Evolutionary conservation across 306 rosid species (phyloP).

Genomic region (Clitoria ternatea): DNA sequence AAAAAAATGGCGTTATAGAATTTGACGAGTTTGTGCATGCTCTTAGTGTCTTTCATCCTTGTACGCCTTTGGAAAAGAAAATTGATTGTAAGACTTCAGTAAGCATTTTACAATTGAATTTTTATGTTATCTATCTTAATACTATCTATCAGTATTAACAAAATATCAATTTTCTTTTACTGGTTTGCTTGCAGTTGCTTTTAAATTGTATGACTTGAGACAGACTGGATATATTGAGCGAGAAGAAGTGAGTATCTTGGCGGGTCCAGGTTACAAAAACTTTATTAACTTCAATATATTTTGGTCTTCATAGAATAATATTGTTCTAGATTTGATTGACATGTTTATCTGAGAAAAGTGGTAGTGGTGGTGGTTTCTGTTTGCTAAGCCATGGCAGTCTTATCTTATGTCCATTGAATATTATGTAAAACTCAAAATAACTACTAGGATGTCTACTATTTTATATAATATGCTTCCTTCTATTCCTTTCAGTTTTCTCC

Average conservation of each 20-base stretch:
- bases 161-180: slow-evolving; percentile 1
- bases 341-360: neutral
- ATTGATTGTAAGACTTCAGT: slow-evolving; percentile 52
- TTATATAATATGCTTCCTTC: neutral
- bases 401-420: neutral
- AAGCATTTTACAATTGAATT: slow-evolving; percentile 12
- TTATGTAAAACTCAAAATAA: slow-evolving; percentile 1
- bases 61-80: slow-evolving; percentile 49
- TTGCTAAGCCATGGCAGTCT: neutral
- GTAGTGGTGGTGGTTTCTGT: slow-evolving; percentile 5
- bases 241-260: slow-evolving; percentile 59
- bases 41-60: slow-evolving; percentile 68
- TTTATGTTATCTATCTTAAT: neutral
- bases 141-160: neutral
- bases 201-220: slow-evolving; percentile 70
- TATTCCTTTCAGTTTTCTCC: neutral
- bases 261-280: neutral
- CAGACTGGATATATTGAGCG: slow-evolving; percentile 66
- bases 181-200: slow-evolving; percentile 54
- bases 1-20: slow-evolving; percentile 63
- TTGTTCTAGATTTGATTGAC: slow-evolving; percentile 9
- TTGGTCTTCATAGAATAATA: neutral
- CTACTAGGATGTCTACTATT: neutral
- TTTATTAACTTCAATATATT: slow-evolving; percentile 2
- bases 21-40: slow-evolving; percentile 72